These are phyloP conservation scores for Ustilago loliicola DNA, from an alignment of 1,284 basidiomycete genomes.

Conservation along the genomic window DNA sequence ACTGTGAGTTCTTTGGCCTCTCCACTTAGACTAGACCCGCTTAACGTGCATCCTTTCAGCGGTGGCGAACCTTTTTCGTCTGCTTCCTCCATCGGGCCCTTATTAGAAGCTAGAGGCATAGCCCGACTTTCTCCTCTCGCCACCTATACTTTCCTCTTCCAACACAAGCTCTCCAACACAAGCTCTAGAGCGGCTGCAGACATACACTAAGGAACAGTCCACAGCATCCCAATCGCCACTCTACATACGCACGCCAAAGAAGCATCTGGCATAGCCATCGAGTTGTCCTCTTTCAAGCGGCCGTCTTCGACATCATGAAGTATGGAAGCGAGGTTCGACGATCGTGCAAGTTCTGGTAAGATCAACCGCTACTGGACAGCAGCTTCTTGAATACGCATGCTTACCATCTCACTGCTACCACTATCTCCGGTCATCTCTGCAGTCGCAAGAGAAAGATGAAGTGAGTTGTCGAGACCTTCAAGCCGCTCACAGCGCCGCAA, in stretches of 20 bases:
- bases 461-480: too few species aligned
- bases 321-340: neutral
- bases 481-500: too few species aligned
- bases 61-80: neutral
- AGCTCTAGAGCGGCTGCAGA: neutral
- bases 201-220: neutral
- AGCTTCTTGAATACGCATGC: neutral
- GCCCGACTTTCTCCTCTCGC: neutral
- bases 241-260: neutral
- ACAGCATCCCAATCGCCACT: neutral
- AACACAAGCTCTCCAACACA: too few species aligned
- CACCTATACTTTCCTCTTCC: neutral
- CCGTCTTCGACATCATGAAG: neutral
- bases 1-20: neutral
- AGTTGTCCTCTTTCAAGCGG: neutral
- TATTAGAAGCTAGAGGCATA: neutral
- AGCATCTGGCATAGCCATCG: neutral
- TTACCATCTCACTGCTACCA: neutral
- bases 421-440: neutral
- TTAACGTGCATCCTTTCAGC: neutral
- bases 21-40: neutral
- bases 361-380: neutral
- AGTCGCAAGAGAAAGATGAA: conserved; percentile 48
- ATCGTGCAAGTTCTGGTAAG: conserved; percentile 17
- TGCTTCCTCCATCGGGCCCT: neutral